Percentiles rank a stretch among this genome's conserved stretches.
phyloP scores from a whole-genome alignment of 768 basidiomycete genomes.

The Crassisporium funariophilum region DNA sequence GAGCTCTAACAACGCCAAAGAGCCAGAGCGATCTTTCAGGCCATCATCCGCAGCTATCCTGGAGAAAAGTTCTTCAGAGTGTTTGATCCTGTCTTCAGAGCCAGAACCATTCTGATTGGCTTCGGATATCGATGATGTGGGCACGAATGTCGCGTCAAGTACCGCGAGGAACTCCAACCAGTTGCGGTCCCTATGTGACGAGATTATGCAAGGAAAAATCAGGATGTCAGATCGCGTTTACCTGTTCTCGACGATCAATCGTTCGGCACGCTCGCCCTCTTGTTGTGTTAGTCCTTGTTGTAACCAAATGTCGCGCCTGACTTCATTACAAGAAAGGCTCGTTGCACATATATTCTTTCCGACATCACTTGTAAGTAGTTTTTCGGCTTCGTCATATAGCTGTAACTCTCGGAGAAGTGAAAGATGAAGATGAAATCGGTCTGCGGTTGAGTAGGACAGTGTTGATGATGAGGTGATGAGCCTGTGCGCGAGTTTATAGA shows the following conservation, averaged over 20 bases:
- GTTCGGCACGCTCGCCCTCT: constrained; percentile 63
- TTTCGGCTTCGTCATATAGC: constrained; percentile 69
- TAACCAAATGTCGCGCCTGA: constrained; percentile 72
- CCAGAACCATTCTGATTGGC: constrained; percentile 21
- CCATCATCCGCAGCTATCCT: constrained; percentile 68
- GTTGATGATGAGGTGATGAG: constrained; percentile 65
- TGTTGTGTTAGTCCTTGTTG: constrained; percentile 56
- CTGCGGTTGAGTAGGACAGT: constrained; percentile 64
- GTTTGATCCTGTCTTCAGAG: constrained; percentile 36
- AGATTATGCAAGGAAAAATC: constrained; percentile 6
- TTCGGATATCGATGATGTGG: constrained; percentile 27
- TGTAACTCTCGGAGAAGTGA: constrained; percentile 69
- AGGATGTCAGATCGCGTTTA: constrained; percentile 24
- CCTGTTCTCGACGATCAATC: constrained; percentile 62
- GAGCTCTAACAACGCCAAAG: constrained; percentile 75
- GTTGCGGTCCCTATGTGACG: constrained; percentile 65
- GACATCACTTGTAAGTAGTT: constrained; percentile 66
- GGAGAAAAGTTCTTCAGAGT: constrained; percentile 52
- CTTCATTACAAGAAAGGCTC: constrained; percentile 73
- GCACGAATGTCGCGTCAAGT: constrained; percentile 64
- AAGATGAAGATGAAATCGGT: constrained; percentile 79
- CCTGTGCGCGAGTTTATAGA: constrained; percentile 78
- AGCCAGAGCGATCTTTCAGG: constrained; percentile 69
- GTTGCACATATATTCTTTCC: constrained; percentile 69
- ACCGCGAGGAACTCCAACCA: constrained; percentile 84